Base-by-base conservation (phyloP, 2,329 filamentous ascomycete species). In the Colletotrichum sp. region DNA sequence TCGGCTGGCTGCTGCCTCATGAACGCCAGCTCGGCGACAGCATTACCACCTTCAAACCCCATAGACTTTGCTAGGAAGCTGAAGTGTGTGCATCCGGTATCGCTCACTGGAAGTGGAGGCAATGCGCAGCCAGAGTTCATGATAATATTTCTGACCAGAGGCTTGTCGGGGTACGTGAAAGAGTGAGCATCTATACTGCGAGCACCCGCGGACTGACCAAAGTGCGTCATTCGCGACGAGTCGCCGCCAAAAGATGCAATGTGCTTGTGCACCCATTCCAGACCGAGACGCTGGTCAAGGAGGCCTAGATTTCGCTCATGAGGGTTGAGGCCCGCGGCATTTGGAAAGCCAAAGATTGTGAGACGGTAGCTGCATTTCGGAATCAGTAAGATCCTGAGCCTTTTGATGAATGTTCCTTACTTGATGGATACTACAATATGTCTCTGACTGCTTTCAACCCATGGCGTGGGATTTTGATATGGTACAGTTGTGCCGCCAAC, bases 311-410 rank as follows among this genome's bases (percentile, higher is more conserved):
- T 62, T 6, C 59, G 59, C 59, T 62, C 28, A 24, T 62, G 59
- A 28, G 59, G 30, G 9, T 62, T 30, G 10, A 82, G 77, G 4
- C 78, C 81, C 13, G 76, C 79, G 9, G 81, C 81, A 64, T 80
- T 81, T 55, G 80, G 80, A 59, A 80, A 81, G 18, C 82, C 81
- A 52, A 82, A 80, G 77, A 82, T 80, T 69, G 79, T 79, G 24
- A 80, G 44, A 5, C 81, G 78, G 74, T 83, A 81, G 62, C 62
- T 64, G 71, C 82, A 81, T 71, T 6, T 12, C 18, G n/a, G 15
- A 15, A 21, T 62, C 18, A 62, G 26, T 13, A n/a, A 0, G n/a
- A 21, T 13, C 21, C 12, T 13, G 18, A 15, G 4, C 28, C 0
- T 13, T 13, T n/a, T 8, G 18, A n/a, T 9, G 0, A 24, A 5